Evolutionary conservation across 805 yeast genomes (phyloP).

Genomic region (Candida boidinii): DNA sequence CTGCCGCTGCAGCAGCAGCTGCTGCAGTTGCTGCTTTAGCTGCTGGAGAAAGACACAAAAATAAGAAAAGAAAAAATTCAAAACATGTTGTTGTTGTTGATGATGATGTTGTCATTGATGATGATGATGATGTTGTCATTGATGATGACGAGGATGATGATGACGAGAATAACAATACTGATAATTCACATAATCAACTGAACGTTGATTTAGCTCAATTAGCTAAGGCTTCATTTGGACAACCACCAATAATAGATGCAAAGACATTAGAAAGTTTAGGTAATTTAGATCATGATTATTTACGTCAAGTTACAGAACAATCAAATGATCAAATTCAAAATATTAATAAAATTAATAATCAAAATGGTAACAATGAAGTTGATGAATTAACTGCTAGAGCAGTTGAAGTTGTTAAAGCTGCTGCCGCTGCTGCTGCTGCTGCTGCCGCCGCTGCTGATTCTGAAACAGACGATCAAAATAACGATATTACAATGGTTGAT

Average conservation of each 20-base stretch:
- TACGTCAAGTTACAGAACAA: conserved; percentile 17
- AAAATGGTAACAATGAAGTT: conserved; percentile 2
- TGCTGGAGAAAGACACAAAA: too few species aligned
- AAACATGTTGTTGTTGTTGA: too few species aligned
- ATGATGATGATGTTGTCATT: conserved; percentile 6
- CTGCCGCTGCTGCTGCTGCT: conserved; percentile 14
- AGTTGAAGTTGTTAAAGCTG: conserved; percentile 7
- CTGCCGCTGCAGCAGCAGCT: too few species aligned
- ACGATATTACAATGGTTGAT: too few species aligned
- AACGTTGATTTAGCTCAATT: conserved; percentile 48
- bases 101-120: background rate
- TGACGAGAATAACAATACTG: conserved; percentile 7
- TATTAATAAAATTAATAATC: background rate
- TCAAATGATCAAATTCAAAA: background rate
- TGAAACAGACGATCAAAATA: too few species aligned
- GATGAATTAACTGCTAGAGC: conserved; percentile 14
- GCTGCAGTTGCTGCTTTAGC: too few species aligned
- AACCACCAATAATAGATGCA: conserved; percentile 65
- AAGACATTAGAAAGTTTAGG: conserved; percentile 46
- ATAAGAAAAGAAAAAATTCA: background rate
- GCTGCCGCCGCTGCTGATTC: conserved; percentile 10
- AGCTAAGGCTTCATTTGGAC: conserved; percentile 42
- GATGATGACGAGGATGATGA: conserved; percentile 5
- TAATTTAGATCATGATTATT: conserved; percentile 21
- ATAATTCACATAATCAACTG: conserved; percentile 8